Conservation (phyloP, 2,329 filamentous ascomycete species). For the Nigrospora oryzae region DNA sequence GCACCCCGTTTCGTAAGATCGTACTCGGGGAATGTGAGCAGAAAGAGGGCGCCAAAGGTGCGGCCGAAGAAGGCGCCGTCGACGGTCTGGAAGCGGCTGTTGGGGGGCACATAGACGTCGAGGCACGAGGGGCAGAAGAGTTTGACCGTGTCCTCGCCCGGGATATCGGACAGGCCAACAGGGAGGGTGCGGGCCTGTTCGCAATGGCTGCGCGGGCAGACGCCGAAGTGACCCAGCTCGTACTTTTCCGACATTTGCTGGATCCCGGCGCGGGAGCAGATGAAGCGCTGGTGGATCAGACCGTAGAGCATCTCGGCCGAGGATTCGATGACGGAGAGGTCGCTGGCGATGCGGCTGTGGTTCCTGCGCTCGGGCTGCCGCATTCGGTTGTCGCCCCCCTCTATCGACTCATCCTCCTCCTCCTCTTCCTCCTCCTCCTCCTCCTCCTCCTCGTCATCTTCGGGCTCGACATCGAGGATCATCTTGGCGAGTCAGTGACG, state of each 20-base stretch:
- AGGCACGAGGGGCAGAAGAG: conserved; percentile 95
- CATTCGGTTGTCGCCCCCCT: conserved; percentile 46
- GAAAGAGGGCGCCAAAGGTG: conserved; percentile 93
- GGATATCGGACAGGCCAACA: conserved; percentile 88
- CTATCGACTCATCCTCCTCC: conserved; percentile 61
- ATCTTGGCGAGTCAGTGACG: conserved; percentile 45
- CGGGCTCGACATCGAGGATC: conserved; percentile 96
- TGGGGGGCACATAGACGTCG: conserved; percentile 94
- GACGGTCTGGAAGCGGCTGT: conserved; percentile 93
- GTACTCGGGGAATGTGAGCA: conserved; percentile 96
- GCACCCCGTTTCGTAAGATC: conserved; percentile 69
- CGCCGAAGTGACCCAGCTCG: conserved; percentile 90
- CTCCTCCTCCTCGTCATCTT: conserved; percentile 83
- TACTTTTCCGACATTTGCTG: conserved; percentile 99
- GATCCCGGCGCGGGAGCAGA: conserved; percentile 91
- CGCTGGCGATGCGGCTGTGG: conserved; percentile 77
- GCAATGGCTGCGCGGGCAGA: conserved; percentile 91
- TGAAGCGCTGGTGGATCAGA: conserved; percentile 96
- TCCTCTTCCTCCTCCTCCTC: conserved; percentile 67
- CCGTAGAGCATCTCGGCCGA: conserved; percentile 98
- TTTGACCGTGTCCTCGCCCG: conserved; percentile 95
- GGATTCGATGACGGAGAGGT: conserved; percentile 91
- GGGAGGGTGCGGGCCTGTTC: conserved; percentile 84
- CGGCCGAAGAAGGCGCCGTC: conserved; percentile 98
- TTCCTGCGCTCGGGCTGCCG: conserved; percentile 62